phyloP scores from a whole-genome alignment of 305 asterid species.

The Rubia tinctorum region DNA sequence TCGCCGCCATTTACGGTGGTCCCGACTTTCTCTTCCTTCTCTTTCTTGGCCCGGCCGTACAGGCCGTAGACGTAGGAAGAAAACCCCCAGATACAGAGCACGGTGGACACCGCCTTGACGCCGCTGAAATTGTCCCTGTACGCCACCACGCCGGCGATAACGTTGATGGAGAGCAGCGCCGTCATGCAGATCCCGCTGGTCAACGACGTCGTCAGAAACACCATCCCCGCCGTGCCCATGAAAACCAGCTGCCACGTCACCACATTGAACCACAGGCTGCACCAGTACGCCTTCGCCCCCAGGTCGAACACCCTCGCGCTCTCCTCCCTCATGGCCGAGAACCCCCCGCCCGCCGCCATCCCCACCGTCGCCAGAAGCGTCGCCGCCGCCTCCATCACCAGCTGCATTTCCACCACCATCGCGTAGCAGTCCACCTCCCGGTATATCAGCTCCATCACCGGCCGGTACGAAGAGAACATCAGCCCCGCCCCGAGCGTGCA shows the following conservation, averaged over 20 bases:
- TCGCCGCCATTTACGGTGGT: not conserved
- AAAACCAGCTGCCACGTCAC: constrained; percentile 60
- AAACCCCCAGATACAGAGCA: constrained; percentile 63
- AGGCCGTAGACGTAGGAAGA: constrained; percentile 52
- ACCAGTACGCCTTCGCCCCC: constrained; percentile 48
- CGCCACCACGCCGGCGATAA: constrained; percentile 46
- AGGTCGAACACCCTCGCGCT: constrained; percentile 32
- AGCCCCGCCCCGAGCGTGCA: constrained; percentile 51
- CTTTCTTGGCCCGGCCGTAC: constrained; percentile 26
- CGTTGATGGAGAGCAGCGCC: constrained; percentile 49
- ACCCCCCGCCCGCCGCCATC: constrained; percentile 46
- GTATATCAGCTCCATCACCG: constrained; percentile 58
- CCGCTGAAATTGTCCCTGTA: constrained; percentile 57
- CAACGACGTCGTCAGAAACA: constrained; percentile 59
- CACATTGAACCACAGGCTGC: constrained; percentile 28
- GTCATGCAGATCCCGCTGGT: constrained; percentile 72
- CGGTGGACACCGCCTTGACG: constrained; percentile 48
- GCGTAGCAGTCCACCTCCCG: constrained; percentile 43
- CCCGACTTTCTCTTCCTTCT: not conserved
- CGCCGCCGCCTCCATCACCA: constrained; percentile 47
- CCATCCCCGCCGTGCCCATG: constrained; percentile 73
- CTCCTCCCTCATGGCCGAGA: constrained; percentile 35
- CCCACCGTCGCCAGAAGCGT: constrained; percentile 48
- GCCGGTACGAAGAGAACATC: constrained; percentile 49
- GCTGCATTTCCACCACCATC: constrained; percentile 73